phyloP scores from a whole-genome alignment of 73 alveolate genomes.

The Symbiodinium pilosum region DNA sequence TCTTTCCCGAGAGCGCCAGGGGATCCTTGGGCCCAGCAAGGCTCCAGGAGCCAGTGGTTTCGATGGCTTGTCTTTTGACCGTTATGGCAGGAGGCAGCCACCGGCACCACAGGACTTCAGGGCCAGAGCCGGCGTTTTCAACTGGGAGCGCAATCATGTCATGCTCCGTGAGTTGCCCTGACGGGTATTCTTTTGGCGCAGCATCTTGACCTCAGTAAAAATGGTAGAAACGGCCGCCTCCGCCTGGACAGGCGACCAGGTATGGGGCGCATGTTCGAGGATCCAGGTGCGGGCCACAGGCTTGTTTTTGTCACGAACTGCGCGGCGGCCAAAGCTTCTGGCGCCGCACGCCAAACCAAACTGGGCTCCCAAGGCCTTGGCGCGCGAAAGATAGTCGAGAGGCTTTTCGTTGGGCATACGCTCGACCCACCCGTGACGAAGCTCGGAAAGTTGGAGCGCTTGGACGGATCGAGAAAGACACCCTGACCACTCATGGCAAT shows the following conservation, averaged over 20 bases:
- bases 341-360: neutral
- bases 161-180: neutral
- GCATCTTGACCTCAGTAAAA: neutral
- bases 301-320: neutral
- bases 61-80: neutral
- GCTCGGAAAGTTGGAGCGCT: neutral
- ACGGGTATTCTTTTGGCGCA: neutral
- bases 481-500: neutral
- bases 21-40: neutral
- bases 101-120: neutral
- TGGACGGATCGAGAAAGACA: neutral
- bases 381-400: neutral
- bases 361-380: neutral
- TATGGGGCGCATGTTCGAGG: neutral
- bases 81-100: neutral
- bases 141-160: conserved; percentile 10
- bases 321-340: neutral
- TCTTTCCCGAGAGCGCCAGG: neutral
- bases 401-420: neutral
- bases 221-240: neutral
- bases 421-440: neutral
- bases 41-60: neutral
- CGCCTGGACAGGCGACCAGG: neutral
- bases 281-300: neutral
- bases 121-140: neutral